phyloP scores from a whole-genome alignment of 129 eudicot species.

The Pulicaria dysenterica region DNA sequence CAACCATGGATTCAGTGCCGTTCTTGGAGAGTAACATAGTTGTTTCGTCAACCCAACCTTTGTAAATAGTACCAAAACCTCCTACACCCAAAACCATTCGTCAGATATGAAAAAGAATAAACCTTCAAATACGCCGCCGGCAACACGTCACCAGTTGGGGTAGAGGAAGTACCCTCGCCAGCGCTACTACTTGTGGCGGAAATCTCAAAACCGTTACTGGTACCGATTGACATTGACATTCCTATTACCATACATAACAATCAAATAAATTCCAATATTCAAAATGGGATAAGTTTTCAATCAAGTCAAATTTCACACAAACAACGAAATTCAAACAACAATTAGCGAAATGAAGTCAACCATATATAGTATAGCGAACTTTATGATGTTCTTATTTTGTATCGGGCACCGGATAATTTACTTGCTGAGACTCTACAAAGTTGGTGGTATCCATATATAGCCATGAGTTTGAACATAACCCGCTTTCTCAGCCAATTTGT shows the following conservation, averaged over 20 bases:
- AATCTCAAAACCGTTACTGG: slow-evolving; percentile 51
- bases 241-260: slow-evolving; percentile 18
- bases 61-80: slow-evolving; percentile 85
- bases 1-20: slow-evolving; percentile 64
- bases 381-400: slow-evolving; percentile 17
- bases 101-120: slow-evolving; percentile 62
- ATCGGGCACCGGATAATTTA: slow-evolving; percentile 1
- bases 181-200: slow-evolving; percentile 60
- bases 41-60: slow-evolving; percentile 85
- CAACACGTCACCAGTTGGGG: slow-evolving; percentile 53
- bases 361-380: slow-evolving; percentile 4
- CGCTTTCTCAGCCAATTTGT: slow-evolving; percentile 60
- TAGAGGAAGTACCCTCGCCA: slow-evolving; percentile 30
- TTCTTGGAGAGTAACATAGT: slow-evolving; percentile 51
- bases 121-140: slow-evolving; percentile 64
- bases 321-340: neutral
- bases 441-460: slow-evolving; percentile 93
- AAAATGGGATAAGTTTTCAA: neutral
- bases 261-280: slow-evolving; percentile 16
- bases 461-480: slow-evolving; percentile 97
- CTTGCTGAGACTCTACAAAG: slow-evolving; percentile 43
- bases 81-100: slow-evolving; percentile 75
- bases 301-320: no score
- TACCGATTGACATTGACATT: slow-evolving; percentile 35
- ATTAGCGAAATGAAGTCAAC: slow-evolving; percentile 24